A percentile compares a stretch with the other conserved stretches of the same genome.
phyloP scores from a whole-genome alignment of 306 rosid genomes.

The Prunus mongolica region DNA sequence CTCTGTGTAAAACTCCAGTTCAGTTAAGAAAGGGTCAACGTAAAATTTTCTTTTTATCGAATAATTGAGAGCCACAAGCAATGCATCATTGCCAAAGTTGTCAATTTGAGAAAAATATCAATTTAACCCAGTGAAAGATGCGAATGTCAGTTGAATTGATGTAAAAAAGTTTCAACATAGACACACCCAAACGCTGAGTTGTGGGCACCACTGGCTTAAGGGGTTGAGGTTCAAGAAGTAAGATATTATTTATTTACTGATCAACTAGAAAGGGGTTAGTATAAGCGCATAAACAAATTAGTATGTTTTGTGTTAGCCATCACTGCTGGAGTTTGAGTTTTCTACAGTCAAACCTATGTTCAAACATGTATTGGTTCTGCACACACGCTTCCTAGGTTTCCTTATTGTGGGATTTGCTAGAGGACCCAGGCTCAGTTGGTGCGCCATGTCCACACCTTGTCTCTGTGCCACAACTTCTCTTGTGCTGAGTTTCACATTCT shows the following conservation, averaged over 20 bases:
- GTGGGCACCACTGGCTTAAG: not conserved
- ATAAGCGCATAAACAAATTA: conserved; percentile 14
- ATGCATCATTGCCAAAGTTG: not conserved
- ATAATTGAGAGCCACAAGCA: too few relatives aligned
- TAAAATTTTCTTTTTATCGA: too few relatives aligned
- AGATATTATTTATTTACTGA: not conserved
- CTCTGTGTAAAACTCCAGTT: not conserved
- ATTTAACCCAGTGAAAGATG: not conserved
- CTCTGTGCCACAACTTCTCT: conserved; percentile 26
- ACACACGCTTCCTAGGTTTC: conserved; percentile 47
- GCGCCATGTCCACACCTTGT: conserved; percentile 28
- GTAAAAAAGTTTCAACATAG: not conserved
- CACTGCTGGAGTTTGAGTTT: conserved; percentile 43
- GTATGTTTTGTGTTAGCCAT: conserved; percentile 24
- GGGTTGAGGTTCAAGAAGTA: not conserved
- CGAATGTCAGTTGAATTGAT: too few relatives aligned
- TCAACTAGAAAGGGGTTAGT: conserved; percentile 5
- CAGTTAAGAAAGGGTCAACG: too few relatives aligned
- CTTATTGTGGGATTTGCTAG: conserved; percentile 26
- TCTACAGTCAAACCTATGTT: conserved; percentile 40
- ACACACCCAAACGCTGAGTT: too few relatives aligned
- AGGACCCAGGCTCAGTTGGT: conserved; percentile 42
- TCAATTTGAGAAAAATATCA: not conserved
- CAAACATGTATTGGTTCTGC: conserved; percentile 35
- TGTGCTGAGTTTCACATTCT: conserved; percentile 28